Evolutionary conservation across 2,329 filamentous ascomycete genomes (phyloP).

Genomic region (Sclerotinia trifoliorum): DNA sequence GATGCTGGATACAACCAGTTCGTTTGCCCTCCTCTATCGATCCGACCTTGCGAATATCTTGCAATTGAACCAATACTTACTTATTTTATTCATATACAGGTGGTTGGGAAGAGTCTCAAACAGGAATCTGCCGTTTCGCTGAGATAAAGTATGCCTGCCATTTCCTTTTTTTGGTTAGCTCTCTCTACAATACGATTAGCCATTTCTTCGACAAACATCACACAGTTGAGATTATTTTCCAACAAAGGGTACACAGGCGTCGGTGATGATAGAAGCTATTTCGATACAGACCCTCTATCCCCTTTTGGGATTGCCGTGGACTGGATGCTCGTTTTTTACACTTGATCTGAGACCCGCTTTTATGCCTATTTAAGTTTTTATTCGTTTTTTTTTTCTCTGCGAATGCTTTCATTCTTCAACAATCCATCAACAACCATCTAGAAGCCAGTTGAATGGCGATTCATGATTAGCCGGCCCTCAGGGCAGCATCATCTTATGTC

Average conservation of each 20-base stretch:
- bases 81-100: constrained; percentile 46
- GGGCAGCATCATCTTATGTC: background rate
- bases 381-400: background rate
- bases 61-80: constrained; percentile 11
- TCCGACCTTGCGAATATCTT: constrained; percentile 17
- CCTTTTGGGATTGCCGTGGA: constrained; percentile 30
- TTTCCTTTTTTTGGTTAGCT: background rate
- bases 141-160: constrained; percentile 66
- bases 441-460: background rate
- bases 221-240: background rate
- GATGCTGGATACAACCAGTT: constrained; percentile 70
- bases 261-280: constrained; percentile 39
- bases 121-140: constrained; percentile 64
- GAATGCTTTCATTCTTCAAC: background rate
- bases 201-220: background rate
- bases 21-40: constrained; percentile 21
- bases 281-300: constrained; percentile 40
- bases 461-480: background rate
- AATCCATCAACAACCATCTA: background rate
- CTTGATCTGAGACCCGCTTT: constrained; percentile 58
- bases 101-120: constrained; percentile 60
- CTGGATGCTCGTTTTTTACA: constrained; percentile 51
- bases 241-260: constrained; percentile 25
- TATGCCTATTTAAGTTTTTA: background rate
- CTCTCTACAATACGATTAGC: background rate